Conservation (phyloP, 805 yeast genomes). For the Suhomyces emberorum region DNA sequence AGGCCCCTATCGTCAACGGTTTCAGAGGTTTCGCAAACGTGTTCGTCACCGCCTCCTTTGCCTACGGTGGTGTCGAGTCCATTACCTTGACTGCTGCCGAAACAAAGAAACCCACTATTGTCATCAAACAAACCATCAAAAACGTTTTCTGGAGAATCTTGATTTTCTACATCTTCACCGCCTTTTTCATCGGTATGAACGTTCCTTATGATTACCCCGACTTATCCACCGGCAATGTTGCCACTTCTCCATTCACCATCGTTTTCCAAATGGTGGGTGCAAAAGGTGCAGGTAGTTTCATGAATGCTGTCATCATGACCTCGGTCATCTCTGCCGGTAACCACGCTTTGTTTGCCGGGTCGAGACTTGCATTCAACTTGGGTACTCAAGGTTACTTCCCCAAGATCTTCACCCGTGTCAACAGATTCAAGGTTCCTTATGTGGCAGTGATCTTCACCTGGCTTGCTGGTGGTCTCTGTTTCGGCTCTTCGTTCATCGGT, state of each 20-base stretch:
- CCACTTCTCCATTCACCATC: constrained; percentile 42
- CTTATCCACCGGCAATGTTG: constrained; percentile 24
- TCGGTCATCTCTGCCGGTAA: constrained; percentile 55
- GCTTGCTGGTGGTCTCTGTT: constrained; percentile 54
- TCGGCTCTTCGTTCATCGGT: constrained; percentile 55
- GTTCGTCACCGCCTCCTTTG: constrained; percentile 51
- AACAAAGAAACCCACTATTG: constrained; percentile 26
- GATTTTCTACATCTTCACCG: constrained; percentile 34
- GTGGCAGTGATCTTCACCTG: constrained; percentile 50
- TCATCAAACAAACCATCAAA: constrained; percentile 29
- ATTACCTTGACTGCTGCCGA: constrained; percentile 35
- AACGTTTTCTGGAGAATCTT: constrained; percentile 32
- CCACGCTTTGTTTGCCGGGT: constrained; percentile 51
- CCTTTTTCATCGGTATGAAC: constrained; percentile 41
- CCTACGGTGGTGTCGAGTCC: constrained; percentile 49
- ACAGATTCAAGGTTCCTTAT: constrained; percentile 46
- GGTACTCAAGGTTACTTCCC: constrained; percentile 50
- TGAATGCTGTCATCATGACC: constrained; percentile 55
- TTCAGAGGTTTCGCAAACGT: constrained; percentile 50
- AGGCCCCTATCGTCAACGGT: constrained; percentile 52
- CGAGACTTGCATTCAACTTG: constrained; percentile 47
- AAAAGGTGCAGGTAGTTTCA: constrained; percentile 38
- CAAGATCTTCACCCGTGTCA: constrained; percentile 38
- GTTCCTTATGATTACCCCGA: constrained; percentile 38
- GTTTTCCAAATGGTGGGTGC: constrained; percentile 43